Evolutionary conservation across 305 asterid species (phyloP).

Genomic region (Fraxinus sp.): DNA sequence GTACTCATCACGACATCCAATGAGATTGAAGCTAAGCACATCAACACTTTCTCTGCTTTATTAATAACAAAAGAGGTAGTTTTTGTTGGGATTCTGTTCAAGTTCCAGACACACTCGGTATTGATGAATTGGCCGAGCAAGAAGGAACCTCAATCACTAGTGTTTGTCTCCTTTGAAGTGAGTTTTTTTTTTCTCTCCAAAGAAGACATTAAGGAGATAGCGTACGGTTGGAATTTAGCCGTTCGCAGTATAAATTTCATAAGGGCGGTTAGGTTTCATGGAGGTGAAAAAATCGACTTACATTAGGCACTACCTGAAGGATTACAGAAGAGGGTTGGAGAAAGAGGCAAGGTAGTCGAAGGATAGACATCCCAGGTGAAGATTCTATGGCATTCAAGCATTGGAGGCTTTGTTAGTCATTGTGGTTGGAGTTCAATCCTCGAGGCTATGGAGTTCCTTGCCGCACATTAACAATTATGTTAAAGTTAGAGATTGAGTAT

Average conservation of each 20-base stretch:
- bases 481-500: not conserved
- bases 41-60: not conserved
- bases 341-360: conserved; percentile 13
- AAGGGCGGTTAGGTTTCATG: not conserved
- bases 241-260: not conserved
- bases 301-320: conserved; percentile 9
- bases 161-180: conserved; percentile 21
- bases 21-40: not conserved
- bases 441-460: conserved; percentile 22
- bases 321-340: conserved; percentile 6
- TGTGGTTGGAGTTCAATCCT: not conserved
- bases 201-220: conserved; percentile 14
- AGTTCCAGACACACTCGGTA: not conserved
- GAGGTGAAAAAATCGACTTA: not conserved
- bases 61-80: conserved; percentile 4
- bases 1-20: not conserved
- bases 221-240: not conserved
- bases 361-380: conserved; percentile 28
- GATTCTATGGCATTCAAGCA: conserved; percentile 18
- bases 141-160: conserved; percentile 12
- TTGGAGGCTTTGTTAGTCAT: conserved; percentile 18
- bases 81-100: conserved; percentile 17
- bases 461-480: not conserved
- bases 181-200: conserved; percentile 10
- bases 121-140: conserved; percentile 21